A percentile compares a stretch with the other conserved stretches of the same genome.
Conservation (phyloP, 108 stramenopile species). For the Conticribra guillardii region DNA sequence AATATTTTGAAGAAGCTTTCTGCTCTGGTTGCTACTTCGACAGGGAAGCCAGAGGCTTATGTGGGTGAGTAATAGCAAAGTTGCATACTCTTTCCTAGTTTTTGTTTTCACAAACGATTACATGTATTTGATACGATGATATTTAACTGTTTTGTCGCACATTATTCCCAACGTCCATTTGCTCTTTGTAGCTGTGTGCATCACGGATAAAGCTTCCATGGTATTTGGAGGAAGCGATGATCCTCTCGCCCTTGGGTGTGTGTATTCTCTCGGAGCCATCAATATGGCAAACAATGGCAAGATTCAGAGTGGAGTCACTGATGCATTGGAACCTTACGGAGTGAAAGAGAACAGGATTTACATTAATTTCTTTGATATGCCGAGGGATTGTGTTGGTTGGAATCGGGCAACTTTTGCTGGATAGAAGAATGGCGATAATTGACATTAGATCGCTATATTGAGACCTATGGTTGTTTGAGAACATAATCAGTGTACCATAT, state of each 20-base stretch:
- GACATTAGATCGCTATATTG: too few relatives aligned
- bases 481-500: too few relatives aligned
- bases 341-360: conserved; percentile 70
- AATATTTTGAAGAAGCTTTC: conserved; percentile 72
- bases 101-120: neutral
- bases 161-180: too few relatives aligned
- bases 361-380: conserved; percentile 88
- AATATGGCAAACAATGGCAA: conserved; percentile 71
- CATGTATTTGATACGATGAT: neutral
- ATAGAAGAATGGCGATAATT: too few relatives aligned
- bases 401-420: conserved; percentile 81
- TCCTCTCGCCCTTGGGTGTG: conserved; percentile 68
- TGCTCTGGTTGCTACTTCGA: conserved; percentile 29
- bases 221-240: conserved; percentile 79
- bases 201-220: conserved; percentile 77
- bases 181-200: conserved; percentile 56
- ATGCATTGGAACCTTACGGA: conserved; percentile 66
- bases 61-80: conserved; percentile 51
- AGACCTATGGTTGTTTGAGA: too few relatives aligned
- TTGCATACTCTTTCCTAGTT: conserved; percentile 1
- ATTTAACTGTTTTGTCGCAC: too few relatives aligned
- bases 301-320: conserved; percentile 69
- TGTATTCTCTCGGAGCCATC: conserved; percentile 79
- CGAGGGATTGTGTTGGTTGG: conserved; percentile 84
- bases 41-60: conserved; percentile 83